Base-by-base conservation (phyloP, 768 basidiomycete genomes). In the Lactarius hatsudake region DNA sequence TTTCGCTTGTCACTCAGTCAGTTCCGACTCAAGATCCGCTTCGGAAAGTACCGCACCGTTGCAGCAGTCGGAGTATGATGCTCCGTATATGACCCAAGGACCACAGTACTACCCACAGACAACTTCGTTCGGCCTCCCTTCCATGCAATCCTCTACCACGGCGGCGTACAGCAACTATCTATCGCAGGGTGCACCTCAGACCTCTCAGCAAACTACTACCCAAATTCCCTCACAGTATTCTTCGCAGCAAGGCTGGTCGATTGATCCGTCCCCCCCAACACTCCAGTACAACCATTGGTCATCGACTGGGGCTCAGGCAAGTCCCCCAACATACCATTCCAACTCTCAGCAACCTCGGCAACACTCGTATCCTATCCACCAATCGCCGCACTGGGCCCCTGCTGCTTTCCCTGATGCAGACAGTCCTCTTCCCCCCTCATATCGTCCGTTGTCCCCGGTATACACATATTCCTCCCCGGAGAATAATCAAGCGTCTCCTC, bases 1-100 rank as follows among this genome's bases (percentile, higher is more conserved):
- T 73, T 88, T 90, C 75, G 87, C 87, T 57, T 89, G 87, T 80
- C 87, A 89, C 79, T 86, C 87, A 77, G 81, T 87, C 71, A 81
- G 79, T 76, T 73, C 80, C 71, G 76, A 79, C 63, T 64, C 72
- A 59, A 69, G 70, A 61, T 65, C 67, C 62, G 62, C 68, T 61
- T 65, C 69, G 69, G 69, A 65, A 69, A 67, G 26, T 66, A 64
- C 72, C 62, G 42, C 68, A 1, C 61, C 66, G 43, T 64, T 63
- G 58, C 70, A 69, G 34, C 63, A 69, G 56, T 55, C 68, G 48
- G 72, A 70, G 63, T 73, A 76, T 65, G 69, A 74, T 53, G 69
- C 71, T n/a, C 62, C 68, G 32, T 70, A 72, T 64, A 72, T 74
- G 68, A 67, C 72, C 60, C 72, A 71, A 58, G 69, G 67, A 51